Base-by-base conservation (phyloP, 129 eudicot species). In the Flaveria ramosissima region DNA sequence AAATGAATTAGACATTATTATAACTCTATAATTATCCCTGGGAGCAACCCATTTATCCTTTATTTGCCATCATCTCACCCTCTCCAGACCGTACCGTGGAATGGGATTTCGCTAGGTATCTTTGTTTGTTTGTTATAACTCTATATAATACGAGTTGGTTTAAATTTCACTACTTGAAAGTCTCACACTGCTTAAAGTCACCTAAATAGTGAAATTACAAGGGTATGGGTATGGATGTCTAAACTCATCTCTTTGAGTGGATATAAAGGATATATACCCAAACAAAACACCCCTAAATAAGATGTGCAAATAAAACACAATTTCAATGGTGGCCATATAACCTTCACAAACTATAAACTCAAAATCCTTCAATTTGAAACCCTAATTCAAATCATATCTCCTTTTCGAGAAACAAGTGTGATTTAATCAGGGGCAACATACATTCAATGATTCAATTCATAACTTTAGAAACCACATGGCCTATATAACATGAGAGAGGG, bases 401-500 rank as follows among this genome's bases (percentile, higher is more conserved):
- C 14, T 9, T 24, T 10, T 26, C 12, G 0, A 3, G 8, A 61
- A 61, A 9, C 65, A 10, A 59, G 32, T 61, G 41, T 61, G 42
- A 26, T 24, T 14, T 59, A 2, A 19, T 30, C 39, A 23, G 30
- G 6, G 42, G 32, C 12, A 3, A 7, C 16, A 64, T 26, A 7
- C 20, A 64, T 8, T 46, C 9, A 36, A 36, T 36, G 41, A 36
- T 36, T 36, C 7, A 36, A 6, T 36, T 36, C 41, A 69, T 7
- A 69, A 7, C 9, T 42, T 77, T 15, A 70, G 3, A 59, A 47
- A 4, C 27, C 32, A 48, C 41, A 59, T 17, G 4, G 7, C 16
- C 10, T 1, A 13, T 15, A 46, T 47, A 15, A 41, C 50, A 79
- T 51, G 51, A 68, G 46, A 64, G 17, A 79, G 69, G 39, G 70